Evolutionary conservation across 1,284 basidiomycete genomes (phyloP).

Genomic region (Amylostereum areolatum): DNA sequence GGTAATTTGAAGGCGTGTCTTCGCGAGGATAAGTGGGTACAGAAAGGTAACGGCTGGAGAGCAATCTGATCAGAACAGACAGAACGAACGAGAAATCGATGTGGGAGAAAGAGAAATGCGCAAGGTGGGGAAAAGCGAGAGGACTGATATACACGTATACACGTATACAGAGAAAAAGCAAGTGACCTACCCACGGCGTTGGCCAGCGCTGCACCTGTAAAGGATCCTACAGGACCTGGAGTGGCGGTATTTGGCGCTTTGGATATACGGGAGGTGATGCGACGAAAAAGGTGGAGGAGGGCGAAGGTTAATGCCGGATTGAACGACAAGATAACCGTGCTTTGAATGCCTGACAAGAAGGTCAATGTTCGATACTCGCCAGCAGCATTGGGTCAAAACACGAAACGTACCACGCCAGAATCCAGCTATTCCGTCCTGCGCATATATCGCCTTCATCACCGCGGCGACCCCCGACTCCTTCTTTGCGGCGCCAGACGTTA

Average conservation of each 20-base stretch:
- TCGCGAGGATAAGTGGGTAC: conserved; percentile 52
- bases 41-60: conserved; percentile 33
- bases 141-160: no score
- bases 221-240: conserved; percentile 33
- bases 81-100: no score
- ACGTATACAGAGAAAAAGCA: no score
- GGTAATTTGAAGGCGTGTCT: conserved; percentile 44
- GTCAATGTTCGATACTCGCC: no score
- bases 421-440: conserved; percentile 38
- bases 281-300: conserved; percentile 45
- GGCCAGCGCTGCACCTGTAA: conserved; percentile 46
- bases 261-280: conserved; percentile 20
- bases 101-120: no score
- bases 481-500: no score
- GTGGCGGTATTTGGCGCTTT: conserved; percentile 11
- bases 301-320: conserved; percentile 51
- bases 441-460: conserved; percentile 37
- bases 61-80: no score
- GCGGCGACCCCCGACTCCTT: conserved; percentile 17
- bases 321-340: conserved; percentile 41
- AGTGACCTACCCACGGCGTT: conserved; percentile 21
- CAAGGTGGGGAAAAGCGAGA: no score
- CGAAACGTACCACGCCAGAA: conserved; percentile 46
- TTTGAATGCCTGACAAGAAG: conserved; percentile 40
- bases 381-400: no score